Percentiles rank a stretch among this genome's conserved stretches.
Evolutionary conservation across 2,329 filamentous ascomycete genomes (phyloP).

Genomic region (Talaromyces pinophilus): DNA sequence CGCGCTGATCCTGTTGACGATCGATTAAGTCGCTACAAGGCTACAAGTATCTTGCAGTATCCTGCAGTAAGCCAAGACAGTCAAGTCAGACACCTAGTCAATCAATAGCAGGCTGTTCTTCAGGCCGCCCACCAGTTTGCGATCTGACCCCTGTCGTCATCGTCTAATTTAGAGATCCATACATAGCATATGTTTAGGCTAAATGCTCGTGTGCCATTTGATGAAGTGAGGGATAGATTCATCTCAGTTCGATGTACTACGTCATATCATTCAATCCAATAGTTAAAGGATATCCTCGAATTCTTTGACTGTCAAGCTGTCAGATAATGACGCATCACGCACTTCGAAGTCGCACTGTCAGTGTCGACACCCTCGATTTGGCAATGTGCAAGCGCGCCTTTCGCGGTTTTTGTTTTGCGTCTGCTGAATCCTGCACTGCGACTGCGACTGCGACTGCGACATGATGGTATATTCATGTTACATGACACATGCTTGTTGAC

Average conservation of each 20-base stretch:
- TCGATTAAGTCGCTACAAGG: neutral
- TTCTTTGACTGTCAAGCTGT: neutral
- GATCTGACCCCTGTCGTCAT: neutral
- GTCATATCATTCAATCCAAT: neutral
- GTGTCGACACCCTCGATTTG: neutral
- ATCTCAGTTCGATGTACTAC: neutral
- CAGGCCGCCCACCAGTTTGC: neutral
- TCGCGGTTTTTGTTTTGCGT: neutral
- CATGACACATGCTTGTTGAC: neutral
- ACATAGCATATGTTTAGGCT: neutral
- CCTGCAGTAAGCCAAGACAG: neutral
- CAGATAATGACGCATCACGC: neutral
- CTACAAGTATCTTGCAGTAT: neutral
- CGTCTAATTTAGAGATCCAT: neutral
- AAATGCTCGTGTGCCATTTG: neutral
- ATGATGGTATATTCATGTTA: neutral
- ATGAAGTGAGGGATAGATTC: neutral
- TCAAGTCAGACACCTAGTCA: neutral
- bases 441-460: neutral
- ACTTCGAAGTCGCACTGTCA: neutral
- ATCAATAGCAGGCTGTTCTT: neutral
- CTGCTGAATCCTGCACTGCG: neutral
- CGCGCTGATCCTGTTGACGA: neutral
- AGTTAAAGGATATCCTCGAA: neutral
- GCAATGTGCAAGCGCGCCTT: neutral